Percentiles rank a stretch among this genome's conserved stretches.
Evolutionary conservation across 2,329 filamentous ascomycete genomes (phyloP).

Genomic region (Fusarium cicatricum): DNA sequence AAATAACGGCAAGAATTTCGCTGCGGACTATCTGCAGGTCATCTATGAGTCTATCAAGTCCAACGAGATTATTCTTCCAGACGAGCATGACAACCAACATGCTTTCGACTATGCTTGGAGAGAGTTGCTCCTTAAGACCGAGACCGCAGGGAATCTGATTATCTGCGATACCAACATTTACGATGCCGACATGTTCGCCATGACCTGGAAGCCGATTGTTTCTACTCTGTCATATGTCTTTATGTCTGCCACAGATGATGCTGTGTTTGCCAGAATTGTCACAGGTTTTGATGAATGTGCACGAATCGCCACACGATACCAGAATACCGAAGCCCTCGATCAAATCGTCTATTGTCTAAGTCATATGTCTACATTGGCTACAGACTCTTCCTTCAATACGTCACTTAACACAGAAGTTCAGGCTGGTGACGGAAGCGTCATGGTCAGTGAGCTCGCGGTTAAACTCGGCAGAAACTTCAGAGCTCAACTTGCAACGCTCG

Average conservation of each 20-base stretch:
- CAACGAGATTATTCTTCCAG: conserved; percentile 95
- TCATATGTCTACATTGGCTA: conserved; percentile 87
- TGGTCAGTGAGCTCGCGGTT: conserved; percentile 98
- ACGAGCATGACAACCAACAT: conserved; percentile 96
- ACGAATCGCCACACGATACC: conserved; percentile 86
- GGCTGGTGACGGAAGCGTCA: conserved; percentile 88
- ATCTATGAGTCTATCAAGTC: conserved; percentile 93
- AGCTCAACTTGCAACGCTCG: conserved; percentile 90
- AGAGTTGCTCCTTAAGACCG: conserved; percentile 86
- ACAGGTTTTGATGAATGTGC: conserved; percentile 97
- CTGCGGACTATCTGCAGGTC: conserved; percentile 79
- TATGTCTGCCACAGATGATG: conserved; percentile 96
- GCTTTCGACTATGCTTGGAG: conserved; percentile 99
- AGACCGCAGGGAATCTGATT: conserved; percentile 75
- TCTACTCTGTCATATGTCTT: conserved; percentile 98
- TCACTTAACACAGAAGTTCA: conserved; percentile 95
- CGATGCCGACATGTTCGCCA: conserved; percentile 96
- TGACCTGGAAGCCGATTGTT: conserved; percentile 94
- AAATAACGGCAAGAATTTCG: conserved; percentile 86
- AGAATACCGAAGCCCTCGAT: conserved; percentile 85
- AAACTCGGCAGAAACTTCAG: conserved; percentile 94
- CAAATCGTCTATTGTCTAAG: conserved; percentile 91
- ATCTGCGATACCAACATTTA: conserved; percentile 92
- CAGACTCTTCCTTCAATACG: conserved; percentile 80
- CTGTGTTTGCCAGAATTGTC: conserved; percentile 92